Conservation (phyloP, 139 green algal genomes). For the Asterochloris sp. region DNA sequence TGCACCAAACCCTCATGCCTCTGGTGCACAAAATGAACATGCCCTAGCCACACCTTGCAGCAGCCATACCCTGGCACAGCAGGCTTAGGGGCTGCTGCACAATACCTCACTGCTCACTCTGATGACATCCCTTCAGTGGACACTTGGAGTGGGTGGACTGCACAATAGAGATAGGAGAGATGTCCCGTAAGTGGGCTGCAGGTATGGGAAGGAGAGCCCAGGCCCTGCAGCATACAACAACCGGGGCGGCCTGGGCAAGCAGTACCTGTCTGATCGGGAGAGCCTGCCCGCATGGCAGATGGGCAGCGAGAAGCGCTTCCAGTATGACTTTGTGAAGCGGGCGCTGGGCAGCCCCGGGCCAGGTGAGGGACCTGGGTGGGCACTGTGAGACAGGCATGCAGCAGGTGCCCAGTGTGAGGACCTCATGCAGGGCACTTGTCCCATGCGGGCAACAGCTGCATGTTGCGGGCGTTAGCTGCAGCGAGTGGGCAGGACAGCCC, state of each 20-base stretch:
- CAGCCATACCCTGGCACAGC: no score
- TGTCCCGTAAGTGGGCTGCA: not conserved
- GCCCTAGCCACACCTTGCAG: no score
- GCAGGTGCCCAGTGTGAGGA: no score
- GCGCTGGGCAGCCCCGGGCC: constrained; percentile 4
- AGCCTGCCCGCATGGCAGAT: constrained; percentile 29
- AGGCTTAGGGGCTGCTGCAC: no score
- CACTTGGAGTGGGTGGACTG: not conserved
- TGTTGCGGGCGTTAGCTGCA: no score
- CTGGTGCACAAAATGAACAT: no score
- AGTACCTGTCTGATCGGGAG: constrained; percentile 31
- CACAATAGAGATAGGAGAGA: not conserved
- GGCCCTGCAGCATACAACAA: constrained; percentile 26
- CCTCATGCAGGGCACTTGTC: no score
- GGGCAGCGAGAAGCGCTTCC: constrained; percentile 29
- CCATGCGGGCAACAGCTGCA: no score
- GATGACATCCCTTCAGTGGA: not conserved
- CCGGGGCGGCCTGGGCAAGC: constrained; percentile 18
- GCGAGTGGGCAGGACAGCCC: no score
- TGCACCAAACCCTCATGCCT: not conserved
- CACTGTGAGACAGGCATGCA: no score
- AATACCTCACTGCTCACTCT: not conserved
- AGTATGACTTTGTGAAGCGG: constrained; percentile 14
- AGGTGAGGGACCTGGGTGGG: not conserved
- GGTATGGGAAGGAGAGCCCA: constrained; percentile 18